Percentiles rank a stretch among this genome's conserved stretches.
phyloP scores from a whole-genome alignment of 2,329 filamentous ascomycete genomes.

The Pseudocercospora fuligena region DNA sequence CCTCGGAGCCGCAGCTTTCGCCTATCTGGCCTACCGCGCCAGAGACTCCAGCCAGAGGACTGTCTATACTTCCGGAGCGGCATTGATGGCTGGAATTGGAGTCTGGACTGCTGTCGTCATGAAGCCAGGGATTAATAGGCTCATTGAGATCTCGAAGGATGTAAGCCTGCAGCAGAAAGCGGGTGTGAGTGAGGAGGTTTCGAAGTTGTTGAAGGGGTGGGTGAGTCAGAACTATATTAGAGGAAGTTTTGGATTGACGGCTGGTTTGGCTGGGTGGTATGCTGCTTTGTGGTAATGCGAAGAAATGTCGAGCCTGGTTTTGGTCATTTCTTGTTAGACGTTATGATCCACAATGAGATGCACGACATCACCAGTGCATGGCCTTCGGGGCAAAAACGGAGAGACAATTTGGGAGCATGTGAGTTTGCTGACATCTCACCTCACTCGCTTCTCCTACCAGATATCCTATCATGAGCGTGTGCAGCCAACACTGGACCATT shows the following conservation, averaged over 20 bases:
- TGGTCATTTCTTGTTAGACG: no score
- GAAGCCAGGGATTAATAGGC: conserved; percentile 1
- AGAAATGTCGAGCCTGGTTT: no score
- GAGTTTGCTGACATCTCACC: no score
- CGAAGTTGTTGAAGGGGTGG: neutral
- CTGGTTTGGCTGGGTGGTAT: neutral
- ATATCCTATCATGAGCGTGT: no score
- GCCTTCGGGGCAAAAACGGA: no score
- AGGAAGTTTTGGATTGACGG: neutral
- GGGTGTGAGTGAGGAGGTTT: neutral
- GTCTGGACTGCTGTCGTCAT: neutral
- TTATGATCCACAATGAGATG: no score
- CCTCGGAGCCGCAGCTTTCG: neutral
- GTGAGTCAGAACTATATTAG: neutral
- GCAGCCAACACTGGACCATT: no score
- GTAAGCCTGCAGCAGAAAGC: neutral
- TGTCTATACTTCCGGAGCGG: neutral
- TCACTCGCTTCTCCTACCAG: no score
- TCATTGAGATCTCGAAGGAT: conserved; percentile 1
- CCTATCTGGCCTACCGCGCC: neutral
- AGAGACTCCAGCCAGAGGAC: neutral
- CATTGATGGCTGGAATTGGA: neutral
- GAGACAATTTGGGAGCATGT: no score
- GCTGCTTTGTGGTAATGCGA: neutral
- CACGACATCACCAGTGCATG: no score